Percentiles rank a stretch among this genome's conserved stretches.
These are phyloP conservation scores for Sapria himalayana DNA, from an alignment of 345 rosid species.

Conservation along the genomic window DNA sequence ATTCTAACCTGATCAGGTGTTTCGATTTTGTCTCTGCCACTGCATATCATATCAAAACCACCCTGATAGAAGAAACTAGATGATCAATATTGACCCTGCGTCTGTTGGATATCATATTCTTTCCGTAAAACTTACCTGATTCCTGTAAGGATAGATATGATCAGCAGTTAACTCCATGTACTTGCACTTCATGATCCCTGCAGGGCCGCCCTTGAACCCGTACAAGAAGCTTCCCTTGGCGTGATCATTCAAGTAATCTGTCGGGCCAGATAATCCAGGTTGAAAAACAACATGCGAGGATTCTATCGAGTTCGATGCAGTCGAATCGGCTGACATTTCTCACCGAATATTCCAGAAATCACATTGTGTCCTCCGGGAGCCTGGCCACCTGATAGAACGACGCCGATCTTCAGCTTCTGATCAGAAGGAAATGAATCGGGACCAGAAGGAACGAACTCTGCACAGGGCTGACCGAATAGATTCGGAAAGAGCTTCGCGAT, in stretches of 20 bases:
- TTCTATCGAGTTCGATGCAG: not conserved
- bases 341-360: slow-evolving; percentile 74
- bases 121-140: slow-evolving; percentile 31
- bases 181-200: slow-evolving; percentile 91
- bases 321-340: slow-evolving; percentile 6
- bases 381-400: slow-evolving; percentile 92
- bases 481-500: slow-evolving; percentile 76
- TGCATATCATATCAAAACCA: slow-evolving; percentile 98
- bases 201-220: slow-evolving; percentile 94
- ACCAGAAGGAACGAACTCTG: slow-evolving; percentile 31
- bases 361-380: slow-evolving; percentile 99
- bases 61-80: slow-evolving; percentile 26
- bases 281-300: not conserved
- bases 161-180: slow-evolving; percentile 51
- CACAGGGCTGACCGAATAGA: slow-evolving; percentile 76
- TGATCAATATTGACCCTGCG: slow-evolving; percentile 1
- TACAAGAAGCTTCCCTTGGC: slow-evolving; percentile 57
- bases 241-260: slow-evolving; percentile 72
- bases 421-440: slow-evolving; percentile 13
- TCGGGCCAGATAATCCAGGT: not conserved
- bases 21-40: slow-evolving; percentile 99
- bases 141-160: slow-evolving; percentile 61
- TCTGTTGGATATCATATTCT: not conserved
- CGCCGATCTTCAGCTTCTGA: slow-evolving; percentile 67
- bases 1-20: slow-evolving; percentile 75